Base-by-base conservation (phyloP, 75 land plant genomes). In the Azolla pinnata region DNA sequence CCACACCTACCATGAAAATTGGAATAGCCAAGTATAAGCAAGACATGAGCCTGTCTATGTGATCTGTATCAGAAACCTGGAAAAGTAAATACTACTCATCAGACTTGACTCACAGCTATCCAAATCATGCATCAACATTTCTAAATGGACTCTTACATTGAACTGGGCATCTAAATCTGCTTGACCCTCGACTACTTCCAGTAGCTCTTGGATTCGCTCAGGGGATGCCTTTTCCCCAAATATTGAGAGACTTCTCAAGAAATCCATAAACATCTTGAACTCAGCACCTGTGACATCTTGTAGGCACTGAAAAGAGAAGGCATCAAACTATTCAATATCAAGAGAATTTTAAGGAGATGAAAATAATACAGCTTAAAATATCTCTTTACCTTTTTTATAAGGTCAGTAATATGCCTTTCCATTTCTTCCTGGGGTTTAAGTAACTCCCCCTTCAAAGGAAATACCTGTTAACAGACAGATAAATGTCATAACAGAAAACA, bases 211-310 rank as follows among this genome's bases (percentile, higher is more conserved):
- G 18, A 92, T 64, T 19, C 83, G 84, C 26, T 92, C 90, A 44
- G 70, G 69, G 19, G 90, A 87, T 64, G 96, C 86, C 44, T 67
- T 72, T 21, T 89, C 85, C 28, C 90, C 96, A 82, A 92, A 92
- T 33, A 92, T 76, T 33, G 63, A 80, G 44, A 92, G 83, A 60
- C 85, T 81, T 71, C 73, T 85, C 62, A 92, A 54, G 67, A 92
- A 92, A 46, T 92, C 90, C 96, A 92, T 88, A 64, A 92, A 92
- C 88, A 92, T 76, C 66, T 89, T 85, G 62, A 92, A 92, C 55
- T 92, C 98, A 33, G 81, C 90, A 54, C 90, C 87, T 31, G 98
- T 92, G 2, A 92, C 98, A 81, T 92, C 98, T 79, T 84, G 96
- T 47, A 92, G 62, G 69, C 96, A 80, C 98, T 92, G 81, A 33